These are phyloP conservation scores for Yamadazyma paraphyllophila DNA, from an alignment of 805 yeast genomes.

Conservation along the genomic window DNA sequence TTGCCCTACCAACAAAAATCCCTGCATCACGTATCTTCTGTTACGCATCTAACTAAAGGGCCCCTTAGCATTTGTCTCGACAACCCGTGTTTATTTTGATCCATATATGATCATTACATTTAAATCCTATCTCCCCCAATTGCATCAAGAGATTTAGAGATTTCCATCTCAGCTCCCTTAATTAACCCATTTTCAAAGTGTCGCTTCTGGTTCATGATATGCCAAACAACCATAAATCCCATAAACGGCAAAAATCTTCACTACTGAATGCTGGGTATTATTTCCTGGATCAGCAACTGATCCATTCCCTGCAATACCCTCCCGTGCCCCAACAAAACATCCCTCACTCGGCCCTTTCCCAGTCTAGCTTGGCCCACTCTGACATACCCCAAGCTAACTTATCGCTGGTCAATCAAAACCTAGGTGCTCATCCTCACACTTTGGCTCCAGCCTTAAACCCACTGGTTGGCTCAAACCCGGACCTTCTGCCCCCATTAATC, in stretches of 20 bases:
- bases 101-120: background rate
- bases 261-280: conserved; percentile 30
- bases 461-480: background rate
- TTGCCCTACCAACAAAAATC: background rate
- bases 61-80: background rate
- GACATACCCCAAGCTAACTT: background rate
- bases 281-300: conserved; percentile 15
- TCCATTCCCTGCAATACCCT: conserved; percentile 4
- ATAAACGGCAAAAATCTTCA: conserved; percentile 39
- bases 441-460: conserved; percentile 1
- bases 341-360: too few species aligned
- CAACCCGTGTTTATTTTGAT: background rate
- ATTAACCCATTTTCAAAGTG: conserved; percentile 2
- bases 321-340: background rate
- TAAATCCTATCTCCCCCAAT: background rate
- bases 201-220: conserved; percentile 12
- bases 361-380: background rate
- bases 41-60: background rate
- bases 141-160: background rate
- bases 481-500: background rate
- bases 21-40: background rate
- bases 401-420: conserved; percentile 6
- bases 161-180: background rate
- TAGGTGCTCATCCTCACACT: background rate
- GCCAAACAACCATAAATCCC: conserved; percentile 23